Evolutionary conservation across 164 flowering plant genomes (phyloP).

Genomic region (Liriodendron chinense): DNA sequence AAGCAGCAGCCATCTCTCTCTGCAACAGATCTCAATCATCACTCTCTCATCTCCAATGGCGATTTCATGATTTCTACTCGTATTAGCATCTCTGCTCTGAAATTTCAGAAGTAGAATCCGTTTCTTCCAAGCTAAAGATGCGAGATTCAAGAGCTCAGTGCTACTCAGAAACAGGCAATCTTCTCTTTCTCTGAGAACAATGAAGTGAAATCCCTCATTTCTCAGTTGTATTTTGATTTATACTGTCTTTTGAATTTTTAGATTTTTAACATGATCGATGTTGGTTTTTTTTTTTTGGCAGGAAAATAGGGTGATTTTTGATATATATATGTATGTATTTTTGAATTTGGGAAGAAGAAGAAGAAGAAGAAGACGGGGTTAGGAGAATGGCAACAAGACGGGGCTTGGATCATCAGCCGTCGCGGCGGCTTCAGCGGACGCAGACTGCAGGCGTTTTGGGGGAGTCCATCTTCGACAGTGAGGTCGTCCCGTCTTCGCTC

Average conservation of each 20-base stretch:
- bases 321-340: background rate
- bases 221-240: background rate
- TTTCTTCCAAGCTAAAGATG: background rate
- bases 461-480: slow-evolving; percentile 66
- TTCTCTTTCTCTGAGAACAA: background rate
- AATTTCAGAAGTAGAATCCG: background rate
- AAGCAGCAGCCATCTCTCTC: slow-evolving; percentile 1
- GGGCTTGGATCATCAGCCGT: slow-evolving; percentile 30
- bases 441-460: slow-evolving; percentile 68
- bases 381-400: slow-evolving; percentile 6
- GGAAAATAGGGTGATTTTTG: background rate
- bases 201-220: background rate
- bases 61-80: background rate
- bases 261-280: background rate
- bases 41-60: background rate
- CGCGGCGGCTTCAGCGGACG: slow-evolving; percentile 54
- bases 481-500: slow-evolving; percentile 69
- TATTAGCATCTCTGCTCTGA: background rate
- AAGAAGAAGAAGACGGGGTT: background rate
- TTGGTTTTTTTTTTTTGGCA: background rate
- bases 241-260: background rate
- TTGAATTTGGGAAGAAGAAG: background rate
- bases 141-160: background rate
- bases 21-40: background rate
- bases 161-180: background rate